Evolutionary conservation across 441 rosid genomes (phyloP).

Genomic region (Biscutella laevigata): DNA sequence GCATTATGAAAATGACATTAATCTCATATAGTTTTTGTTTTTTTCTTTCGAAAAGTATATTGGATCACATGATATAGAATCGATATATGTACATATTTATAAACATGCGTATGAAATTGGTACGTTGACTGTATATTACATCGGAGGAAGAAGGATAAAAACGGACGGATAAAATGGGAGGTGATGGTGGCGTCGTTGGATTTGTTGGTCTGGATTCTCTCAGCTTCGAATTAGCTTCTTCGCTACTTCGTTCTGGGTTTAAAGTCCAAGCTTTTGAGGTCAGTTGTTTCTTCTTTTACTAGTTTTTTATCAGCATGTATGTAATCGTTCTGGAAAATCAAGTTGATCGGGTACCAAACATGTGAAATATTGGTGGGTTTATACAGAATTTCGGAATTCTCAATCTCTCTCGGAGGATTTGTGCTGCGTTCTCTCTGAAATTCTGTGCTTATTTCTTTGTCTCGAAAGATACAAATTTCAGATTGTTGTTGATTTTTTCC

Average conservation of each 20-base stretch:
- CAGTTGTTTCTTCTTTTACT: background rate
- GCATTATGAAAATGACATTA: too few relatives aligned
- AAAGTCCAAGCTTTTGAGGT: constrained; percentile 67
- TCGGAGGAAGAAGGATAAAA: constrained; percentile 2
- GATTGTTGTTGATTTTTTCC: too few relatives aligned
- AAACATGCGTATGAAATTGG: constrained; percentile 19
- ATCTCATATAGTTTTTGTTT: too few relatives aligned
- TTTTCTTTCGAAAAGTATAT: too few relatives aligned
- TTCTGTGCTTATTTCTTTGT: too few relatives aligned
- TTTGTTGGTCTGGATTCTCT: constrained; percentile 61
- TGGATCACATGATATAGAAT: too few relatives aligned
- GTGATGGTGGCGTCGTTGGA: constrained; percentile 34
- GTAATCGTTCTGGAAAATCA: background rate
- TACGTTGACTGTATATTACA: constrained; percentile 7
- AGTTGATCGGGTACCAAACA: background rate
- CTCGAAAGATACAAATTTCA: too few relatives aligned
- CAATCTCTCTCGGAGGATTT: too few relatives aligned
- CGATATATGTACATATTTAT: background rate
- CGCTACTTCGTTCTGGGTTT: constrained; percentile 52
- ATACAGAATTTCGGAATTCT: background rate
- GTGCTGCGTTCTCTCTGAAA: too few relatives aligned
- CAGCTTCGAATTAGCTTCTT: constrained; percentile 65
- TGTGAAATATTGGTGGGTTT: background rate
- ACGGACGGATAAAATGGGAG: constrained; percentile 17
- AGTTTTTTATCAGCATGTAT: background rate